A percentile compares a stretch with the other conserved stretches of the same genome.
phyloP scores from a whole-genome alignment of 2,329 filamentous ascomycete genomes.

The Trichoderma afroharzianum region DNA sequence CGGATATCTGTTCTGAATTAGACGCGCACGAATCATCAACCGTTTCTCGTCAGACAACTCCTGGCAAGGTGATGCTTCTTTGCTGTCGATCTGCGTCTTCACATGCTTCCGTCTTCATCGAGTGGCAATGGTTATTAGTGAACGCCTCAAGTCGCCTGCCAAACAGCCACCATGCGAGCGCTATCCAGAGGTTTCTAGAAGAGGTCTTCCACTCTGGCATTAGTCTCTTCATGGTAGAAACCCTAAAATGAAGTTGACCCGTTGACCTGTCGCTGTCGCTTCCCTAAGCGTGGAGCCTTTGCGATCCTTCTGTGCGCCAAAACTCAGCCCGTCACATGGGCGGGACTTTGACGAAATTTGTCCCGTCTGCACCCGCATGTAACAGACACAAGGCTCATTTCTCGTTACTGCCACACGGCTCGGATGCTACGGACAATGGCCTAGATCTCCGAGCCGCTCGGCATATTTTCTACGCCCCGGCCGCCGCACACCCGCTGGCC shows the following conservation, averaged over 20 bases:
- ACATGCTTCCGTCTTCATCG: neutral
- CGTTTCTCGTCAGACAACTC: neutral
- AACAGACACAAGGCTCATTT: neutral
- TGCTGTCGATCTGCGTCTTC: neutral
- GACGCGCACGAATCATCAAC: neutral
- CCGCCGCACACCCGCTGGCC: neutral
- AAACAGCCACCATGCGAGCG: neutral
- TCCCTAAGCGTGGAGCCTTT: neutral
- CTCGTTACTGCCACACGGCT: neutral
- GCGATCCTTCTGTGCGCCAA: neutral
- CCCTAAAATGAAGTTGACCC: neutral
- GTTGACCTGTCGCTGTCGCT: neutral
- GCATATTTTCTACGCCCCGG: neutral
- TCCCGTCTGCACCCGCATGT: conserved; percentile 4
- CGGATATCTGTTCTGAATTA: neutral
- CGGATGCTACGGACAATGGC: conserved; percentile 7
- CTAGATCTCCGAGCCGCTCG: conserved; percentile 8
- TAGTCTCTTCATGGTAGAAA: neutral
- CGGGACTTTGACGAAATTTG: neutral
- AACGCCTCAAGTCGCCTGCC: neutral
- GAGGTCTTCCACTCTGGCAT: neutral
- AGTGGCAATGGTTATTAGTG: neutral
- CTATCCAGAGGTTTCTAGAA: neutral
- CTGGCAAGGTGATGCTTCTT: neutral
- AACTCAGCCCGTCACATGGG: neutral